Percentiles rank a stretch among this genome's conserved stretches.
Evolutionary conservation across 2,329 filamentous ascomycete genomes (phyloP).

Genomic region (Neofusicoccum laricinum): DNA sequence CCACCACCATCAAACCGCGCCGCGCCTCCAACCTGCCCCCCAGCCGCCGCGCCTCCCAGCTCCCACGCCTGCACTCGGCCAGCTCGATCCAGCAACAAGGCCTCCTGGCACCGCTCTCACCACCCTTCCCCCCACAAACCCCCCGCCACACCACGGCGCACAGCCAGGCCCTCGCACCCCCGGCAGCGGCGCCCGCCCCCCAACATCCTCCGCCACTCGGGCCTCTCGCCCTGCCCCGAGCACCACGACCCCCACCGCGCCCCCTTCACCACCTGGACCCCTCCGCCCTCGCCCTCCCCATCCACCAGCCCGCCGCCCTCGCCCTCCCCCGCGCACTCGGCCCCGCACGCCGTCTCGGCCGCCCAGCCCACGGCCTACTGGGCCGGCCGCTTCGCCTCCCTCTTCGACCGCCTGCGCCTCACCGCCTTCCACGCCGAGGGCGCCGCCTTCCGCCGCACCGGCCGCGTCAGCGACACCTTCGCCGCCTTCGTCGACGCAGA

Average conservation of each 20-base stretch:
- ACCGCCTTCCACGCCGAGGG: constrained; percentile 46
- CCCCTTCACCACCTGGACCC: neutral
- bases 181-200: neutral
- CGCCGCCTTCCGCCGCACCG: constrained; percentile 63
- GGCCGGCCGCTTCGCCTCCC: constrained; percentile 58
- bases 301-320: neutral
- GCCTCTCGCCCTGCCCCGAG: neutral
- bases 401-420: constrained; percentile 55
- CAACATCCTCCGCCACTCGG: constrained; percentile 5
- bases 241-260: neutral
- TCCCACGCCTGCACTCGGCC: neutral
- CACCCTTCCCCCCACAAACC: neutral
- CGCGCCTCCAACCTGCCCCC: neutral
- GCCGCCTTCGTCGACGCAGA: constrained; percentile 52
- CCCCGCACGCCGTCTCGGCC: constrained; percentile 28
- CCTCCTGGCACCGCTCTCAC: neutral
- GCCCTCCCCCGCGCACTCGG: neutral
- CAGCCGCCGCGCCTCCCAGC: neutral
- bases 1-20: neutral
- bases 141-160: neutral
- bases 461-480: neutral
- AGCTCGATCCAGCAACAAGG: neutral
- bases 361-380: constrained; percentile 53
- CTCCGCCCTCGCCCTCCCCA: neutral
- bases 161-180: neutral